Evolutionary conservation across 2,329 filamentous ascomycete genomes (phyloP), one percentile per base, ranked within the genome.

Genomic region (Dactylonectria estremocensis): DNA sequence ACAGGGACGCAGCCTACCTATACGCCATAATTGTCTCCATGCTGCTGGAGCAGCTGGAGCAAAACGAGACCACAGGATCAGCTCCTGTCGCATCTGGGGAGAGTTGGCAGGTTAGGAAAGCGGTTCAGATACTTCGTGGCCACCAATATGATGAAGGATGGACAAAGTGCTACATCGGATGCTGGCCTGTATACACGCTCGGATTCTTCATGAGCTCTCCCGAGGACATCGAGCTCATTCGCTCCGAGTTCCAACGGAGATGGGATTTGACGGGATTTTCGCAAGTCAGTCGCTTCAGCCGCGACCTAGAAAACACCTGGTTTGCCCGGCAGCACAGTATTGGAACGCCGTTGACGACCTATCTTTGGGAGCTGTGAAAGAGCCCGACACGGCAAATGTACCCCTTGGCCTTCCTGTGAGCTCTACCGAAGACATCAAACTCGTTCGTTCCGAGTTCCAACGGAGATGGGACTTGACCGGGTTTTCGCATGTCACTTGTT

Each of bases 141-240:
- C 63, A 75, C 2, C 54, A 37, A 35, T 6, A 57, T 1, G 68
- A 71, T 11, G 55, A 58, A 1, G 68, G 58, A 5, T 76, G 74
- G 75, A 66, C 72, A 2, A 70, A 59, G 1, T 77, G 76, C 31
- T 81, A 73, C 18, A 72, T 78, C 1, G 73, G 76, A 0, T 73
- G 71, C n/a, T 77, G 74, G 67, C 70, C 73, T 4, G 67, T 72
- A 1, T 76, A 76, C 56, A 72, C 67, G 14, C 68, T 59, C 54
- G 79, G 50, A 2, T 66, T 61, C 56, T 72, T 69, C 64, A 31
- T 74, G 24, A 62, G 50, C 2, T 35, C 52, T 0, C 16, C 59
- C 3, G 66, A 72, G 18, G 70, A 75, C 40, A 59, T 57, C 5
- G 16, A 67, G 1, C 8, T 71, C 3, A 28, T 76, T 3, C 69